Conservation (phyloP, 177 flowering plant genomes). For the Tripterygium wilfordii region DNA sequence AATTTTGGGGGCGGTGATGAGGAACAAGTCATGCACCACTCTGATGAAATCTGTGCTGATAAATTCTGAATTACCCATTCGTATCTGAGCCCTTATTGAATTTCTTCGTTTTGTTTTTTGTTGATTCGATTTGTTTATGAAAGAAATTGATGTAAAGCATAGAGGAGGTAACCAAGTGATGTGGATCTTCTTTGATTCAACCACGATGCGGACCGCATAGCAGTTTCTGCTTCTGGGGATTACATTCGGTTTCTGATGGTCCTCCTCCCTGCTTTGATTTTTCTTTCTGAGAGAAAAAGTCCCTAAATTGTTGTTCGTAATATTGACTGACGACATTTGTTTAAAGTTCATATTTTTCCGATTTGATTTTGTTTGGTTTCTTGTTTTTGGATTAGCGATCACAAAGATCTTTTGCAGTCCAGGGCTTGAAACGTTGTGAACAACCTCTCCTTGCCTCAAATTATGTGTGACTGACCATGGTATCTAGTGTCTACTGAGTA, state of each 20-base stretch:
- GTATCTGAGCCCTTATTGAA: constrained; percentile 25
- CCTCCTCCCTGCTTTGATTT: constrained; percentile 8
- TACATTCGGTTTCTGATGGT: constrained; percentile 50
- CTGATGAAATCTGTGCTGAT: constrained; percentile 37
- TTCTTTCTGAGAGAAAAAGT: background rate
- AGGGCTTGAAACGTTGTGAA: too few species aligned
- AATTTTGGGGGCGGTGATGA: constrained; percentile 22
- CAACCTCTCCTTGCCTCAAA: too few species aligned
- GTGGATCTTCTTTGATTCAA: constrained; percentile 16
- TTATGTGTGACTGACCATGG: too few species aligned
- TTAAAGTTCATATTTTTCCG: too few species aligned
- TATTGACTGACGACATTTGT: too few species aligned
- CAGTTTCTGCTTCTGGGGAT: constrained; percentile 39
- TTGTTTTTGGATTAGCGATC: too few species aligned
- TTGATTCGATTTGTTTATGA: background rate
- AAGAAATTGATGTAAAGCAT: background rate
- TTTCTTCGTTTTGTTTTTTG: background rate
- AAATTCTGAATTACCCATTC: constrained; percentile 36
- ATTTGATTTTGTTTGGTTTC: too few species aligned
- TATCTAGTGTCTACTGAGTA: too few species aligned
- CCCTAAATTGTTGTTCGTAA: too few species aligned
- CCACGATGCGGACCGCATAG: constrained; percentile 64
- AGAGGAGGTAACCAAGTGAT: constrained; percentile 29
- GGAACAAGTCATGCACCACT: constrained; percentile 50
- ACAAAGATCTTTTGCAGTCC: too few species aligned